Evolutionary conservation across 805 yeast species (phyloP), one percentile per base, ranked within the genome.

Genomic region (Candida patagonica): DNA sequence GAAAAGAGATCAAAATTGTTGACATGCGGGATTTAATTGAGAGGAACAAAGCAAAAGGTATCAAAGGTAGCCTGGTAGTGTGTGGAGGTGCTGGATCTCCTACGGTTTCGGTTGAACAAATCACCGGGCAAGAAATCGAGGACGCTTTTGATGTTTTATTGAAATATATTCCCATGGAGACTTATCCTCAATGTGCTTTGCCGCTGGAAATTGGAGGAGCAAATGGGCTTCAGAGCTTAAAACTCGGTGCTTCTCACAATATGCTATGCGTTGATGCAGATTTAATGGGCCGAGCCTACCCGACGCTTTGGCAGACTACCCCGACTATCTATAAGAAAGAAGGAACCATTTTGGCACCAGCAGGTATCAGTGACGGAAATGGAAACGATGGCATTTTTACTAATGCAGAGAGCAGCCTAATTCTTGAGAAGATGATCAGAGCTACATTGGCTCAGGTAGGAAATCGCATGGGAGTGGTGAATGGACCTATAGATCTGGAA

Each of bases 11-110:
- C 21, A 51, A 35, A 30, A 63, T 69, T 9, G 51, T 68, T 35
- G 65, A 65, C 47, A 42, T 60, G 26, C 54, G 57, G 20, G 66
- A 59, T 46, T 43, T 55, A 9, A 46, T 21, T 40, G 40, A 33
- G 38, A 22, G 13, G 16, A 33, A 33, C 17, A 33, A 23, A 13
- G 13, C 22, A 43, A 10, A 16, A 30, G 26, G 26, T 31, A 57
- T 30, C 35, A 43, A 30, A 4, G 52, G 43, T 26, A 42, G 47
- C 13, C 54, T 59, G 20, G 54, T 60, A 9, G 45, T 65, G n/a
- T 60, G 63, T 16, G 56, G 67, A 34, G 59, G 52, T 45, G 64
- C 64, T 16, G 74, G 74, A 0, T 65, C 73, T 0, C 73, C 74
- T 3, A 66, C 73, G 1, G 73, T 69, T 10, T 26, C 45, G 9